Evolutionary conservation across 192 early-diverging fungal genomes (phyloP).

Genomic region (Coemansia asiatica): DNA sequence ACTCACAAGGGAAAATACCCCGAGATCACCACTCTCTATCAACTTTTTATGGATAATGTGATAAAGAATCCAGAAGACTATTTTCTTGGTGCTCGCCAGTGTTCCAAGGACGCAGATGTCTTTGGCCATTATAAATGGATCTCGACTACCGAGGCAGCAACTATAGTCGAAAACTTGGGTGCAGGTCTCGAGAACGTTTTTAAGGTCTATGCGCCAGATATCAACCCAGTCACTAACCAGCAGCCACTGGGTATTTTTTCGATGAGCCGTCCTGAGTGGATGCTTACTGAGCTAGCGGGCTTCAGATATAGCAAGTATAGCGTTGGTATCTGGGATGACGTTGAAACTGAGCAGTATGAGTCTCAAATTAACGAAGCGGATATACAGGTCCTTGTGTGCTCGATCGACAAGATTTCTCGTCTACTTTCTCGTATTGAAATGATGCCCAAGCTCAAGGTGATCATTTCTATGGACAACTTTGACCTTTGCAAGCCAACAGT

Average conservation of each 20-base stretch:
- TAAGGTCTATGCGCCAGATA: constrained; percentile 15
- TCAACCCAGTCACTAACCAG: constrained; percentile 10
- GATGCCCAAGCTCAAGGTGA: constrained; percentile 65
- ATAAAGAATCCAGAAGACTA: constrained; percentile 10
- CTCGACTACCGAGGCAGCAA: constrained; percentile 50
- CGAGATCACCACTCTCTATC: constrained; percentile 32
- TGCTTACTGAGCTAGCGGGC: constrained; percentile 62
- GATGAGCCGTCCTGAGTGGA: constrained; percentile 73
- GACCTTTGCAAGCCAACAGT: constrained; percentile 33
- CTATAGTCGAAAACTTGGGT: constrained; percentile 59
- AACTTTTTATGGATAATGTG: constrained; percentile 27
- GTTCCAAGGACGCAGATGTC: constrained; percentile 41
- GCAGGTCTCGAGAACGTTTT: constrained; percentile 68
- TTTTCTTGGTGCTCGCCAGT: constrained; percentile 59
- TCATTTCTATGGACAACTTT: constrained; percentile 72
- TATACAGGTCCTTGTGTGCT: constrained; percentile 61
- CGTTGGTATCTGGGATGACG: constrained; percentile 77
- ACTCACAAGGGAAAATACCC: constrained; percentile 14
- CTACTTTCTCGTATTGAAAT: constrained; percentile 59
- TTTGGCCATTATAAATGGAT: constrained; percentile 62
- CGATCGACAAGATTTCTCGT: constrained; percentile 65
- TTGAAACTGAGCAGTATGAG: constrained; percentile 69
- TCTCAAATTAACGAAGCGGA: constrained; percentile 79
- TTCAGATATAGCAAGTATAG: constrained; percentile 59
- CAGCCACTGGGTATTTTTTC: constrained; percentile 66